Percentiles rank a stretch among this genome's conserved stretches.
Evolutionary conservation across 352 stramenopile species (phyloP).

Genomic region (Phytophthora sansomeana): DNA sequence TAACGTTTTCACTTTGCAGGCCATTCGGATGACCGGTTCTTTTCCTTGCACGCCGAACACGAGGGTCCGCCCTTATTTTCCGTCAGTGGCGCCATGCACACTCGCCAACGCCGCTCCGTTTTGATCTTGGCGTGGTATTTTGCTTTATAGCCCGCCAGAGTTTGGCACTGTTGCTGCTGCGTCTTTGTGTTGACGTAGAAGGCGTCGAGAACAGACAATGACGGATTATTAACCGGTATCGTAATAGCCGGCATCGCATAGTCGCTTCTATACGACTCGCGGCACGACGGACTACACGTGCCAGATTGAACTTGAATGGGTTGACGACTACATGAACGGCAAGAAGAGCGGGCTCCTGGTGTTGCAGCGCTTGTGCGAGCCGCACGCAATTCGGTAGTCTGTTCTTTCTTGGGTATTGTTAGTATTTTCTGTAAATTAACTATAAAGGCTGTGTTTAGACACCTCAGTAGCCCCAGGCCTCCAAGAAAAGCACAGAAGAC

Average conservation of each 20-base stretch:
- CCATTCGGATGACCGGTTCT: too few relatives aligned
- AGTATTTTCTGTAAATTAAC: neutral
- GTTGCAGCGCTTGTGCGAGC: neutral
- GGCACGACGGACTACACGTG: constrained; percentile 3
- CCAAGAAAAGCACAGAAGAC: neutral
- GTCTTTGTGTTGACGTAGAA: too few relatives aligned
- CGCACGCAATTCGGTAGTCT: constrained; percentile 2
- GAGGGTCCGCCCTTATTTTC: too few relatives aligned
- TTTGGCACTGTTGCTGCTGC: too few relatives aligned
- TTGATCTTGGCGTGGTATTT: too few relatives aligned
- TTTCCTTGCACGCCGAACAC: too few relatives aligned
- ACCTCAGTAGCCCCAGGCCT: neutral
- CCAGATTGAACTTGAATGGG: neutral
- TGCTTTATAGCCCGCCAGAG: too few relatives aligned
- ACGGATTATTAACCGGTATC: neutral
- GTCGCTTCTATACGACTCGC: neutral
- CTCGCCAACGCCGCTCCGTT: too few relatives aligned
- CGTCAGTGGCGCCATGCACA: too few relatives aligned
- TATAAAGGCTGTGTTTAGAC: neutral
- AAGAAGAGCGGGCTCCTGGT: neutral
- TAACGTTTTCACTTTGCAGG: too few relatives aligned
- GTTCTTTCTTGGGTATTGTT: neutral
- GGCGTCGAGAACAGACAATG: constrained; percentile 10
- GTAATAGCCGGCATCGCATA: constrained; percentile 7
- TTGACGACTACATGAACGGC: neutral